Percentiles rank a stretch among this genome's conserved stretches.
Conservation (phyloP, 2,329 filamentous ascomycete genomes). For the Botryotinia narcissicola region DNA sequence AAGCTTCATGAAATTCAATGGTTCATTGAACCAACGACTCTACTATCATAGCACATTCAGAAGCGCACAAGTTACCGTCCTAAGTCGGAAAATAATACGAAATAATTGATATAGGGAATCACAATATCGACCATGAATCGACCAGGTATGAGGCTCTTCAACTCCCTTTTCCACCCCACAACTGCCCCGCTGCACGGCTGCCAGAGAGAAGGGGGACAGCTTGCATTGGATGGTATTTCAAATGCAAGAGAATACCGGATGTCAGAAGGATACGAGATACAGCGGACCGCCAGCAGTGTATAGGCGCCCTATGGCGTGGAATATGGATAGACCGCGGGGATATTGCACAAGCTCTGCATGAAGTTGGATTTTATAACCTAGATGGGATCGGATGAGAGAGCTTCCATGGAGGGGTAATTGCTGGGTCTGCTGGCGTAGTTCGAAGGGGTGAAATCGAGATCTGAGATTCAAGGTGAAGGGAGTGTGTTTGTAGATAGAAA, state of each 20-base stretch:
- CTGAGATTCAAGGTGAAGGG: not conserved
- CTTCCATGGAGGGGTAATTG: not conserved
- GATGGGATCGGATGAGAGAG: not conserved
- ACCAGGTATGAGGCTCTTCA: constrained; percentile 36
- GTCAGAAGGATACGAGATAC: not conserved
- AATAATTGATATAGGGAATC: not conserved
- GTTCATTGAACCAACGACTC: constrained; percentile 7
- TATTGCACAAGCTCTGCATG: not conserved
- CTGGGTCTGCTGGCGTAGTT: not conserved
- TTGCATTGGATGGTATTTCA: constrained; percentile 3
- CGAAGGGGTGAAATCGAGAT: not conserved
- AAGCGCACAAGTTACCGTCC: constrained; percentile 15
- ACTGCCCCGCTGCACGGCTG: constrained; percentile 32
- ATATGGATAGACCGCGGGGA: not conserved
- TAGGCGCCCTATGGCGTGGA: not conserved
- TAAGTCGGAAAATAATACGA: not conserved
- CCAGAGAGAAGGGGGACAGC: constrained; percentile 17
- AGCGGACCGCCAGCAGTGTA: not conserved
- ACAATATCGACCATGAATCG: constrained; percentile 35
- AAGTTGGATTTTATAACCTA: not conserved
- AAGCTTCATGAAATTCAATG: constrained; percentile 22
- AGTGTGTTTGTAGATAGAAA: not conserved
- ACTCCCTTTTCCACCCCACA: constrained; percentile 30
- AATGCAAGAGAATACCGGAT: not conserved
- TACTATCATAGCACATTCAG: constrained; percentile 5